Evolutionary conservation across 352 stramenopile species (phyloP).

Genomic region (Blastocystis sp.): DNA sequence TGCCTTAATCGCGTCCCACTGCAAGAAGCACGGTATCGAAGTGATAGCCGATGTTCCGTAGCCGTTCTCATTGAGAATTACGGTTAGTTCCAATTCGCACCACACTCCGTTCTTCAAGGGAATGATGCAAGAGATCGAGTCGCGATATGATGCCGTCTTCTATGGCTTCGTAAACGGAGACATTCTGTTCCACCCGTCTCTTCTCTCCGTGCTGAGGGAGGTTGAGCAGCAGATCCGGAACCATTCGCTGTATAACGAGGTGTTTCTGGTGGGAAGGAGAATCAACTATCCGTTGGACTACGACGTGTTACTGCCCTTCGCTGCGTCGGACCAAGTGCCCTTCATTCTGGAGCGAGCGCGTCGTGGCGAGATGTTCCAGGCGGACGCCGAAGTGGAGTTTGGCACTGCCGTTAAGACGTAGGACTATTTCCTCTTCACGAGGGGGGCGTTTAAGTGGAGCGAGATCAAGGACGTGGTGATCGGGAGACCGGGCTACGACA

Average conservation of each 20-base stretch:
- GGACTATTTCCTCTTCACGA: slow-evolving; percentile 61
- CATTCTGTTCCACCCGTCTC: slow-evolving; percentile 40
- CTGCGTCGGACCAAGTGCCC: background rate
- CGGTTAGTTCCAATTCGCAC: slow-evolving; percentile 56
- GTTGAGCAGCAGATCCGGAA: background rate
- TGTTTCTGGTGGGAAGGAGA: slow-evolving; percentile 28
- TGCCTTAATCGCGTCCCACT: background rate
- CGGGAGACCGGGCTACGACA: slow-evolving; percentile 45
- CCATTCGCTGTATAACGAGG: background rate
- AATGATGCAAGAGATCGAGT: slow-evolving; percentile 64
- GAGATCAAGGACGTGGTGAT: slow-evolving; percentile 32
- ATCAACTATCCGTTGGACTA: slow-evolving; percentile 7
- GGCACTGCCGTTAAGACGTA: background rate
- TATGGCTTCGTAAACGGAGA: slow-evolving; percentile 71
- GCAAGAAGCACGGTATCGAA: background rate
- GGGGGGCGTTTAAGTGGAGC: slow-evolving; percentile 9
- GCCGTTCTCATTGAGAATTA: background rate
- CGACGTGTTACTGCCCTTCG: background rate
- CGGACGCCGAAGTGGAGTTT: slow-evolving; percentile 7
- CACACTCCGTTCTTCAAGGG: slow-evolving; percentile 35
- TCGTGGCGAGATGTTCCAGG: slow-evolving; percentile 14
- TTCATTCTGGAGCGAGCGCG: background rate
- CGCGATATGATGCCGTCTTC: background rate
- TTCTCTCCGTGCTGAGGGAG: background rate
- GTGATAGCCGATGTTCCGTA: background rate